Conservation (phyloP, 2,329 filamentous ascomycete species). For the Fusarium heterosporum region DNA sequence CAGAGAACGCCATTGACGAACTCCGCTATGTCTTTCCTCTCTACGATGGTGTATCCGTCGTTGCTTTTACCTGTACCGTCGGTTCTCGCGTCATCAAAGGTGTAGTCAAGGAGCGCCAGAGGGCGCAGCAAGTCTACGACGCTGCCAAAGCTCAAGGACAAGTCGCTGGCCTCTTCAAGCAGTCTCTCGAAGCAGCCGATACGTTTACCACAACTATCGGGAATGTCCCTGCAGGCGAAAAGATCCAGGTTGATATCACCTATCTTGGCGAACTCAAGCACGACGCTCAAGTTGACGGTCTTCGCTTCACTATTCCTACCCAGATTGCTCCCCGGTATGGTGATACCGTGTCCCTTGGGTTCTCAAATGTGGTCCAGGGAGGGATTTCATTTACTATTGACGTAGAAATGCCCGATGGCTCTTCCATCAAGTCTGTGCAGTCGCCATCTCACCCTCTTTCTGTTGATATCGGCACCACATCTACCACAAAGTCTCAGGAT, state of each 20-base stretch:
- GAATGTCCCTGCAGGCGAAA: constrained; percentile 70
- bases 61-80: constrained; percentile 73
- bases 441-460: constrained; percentile 77
- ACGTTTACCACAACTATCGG: constrained; percentile 76
- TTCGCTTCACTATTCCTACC: constrained; percentile 76
- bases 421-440: constrained; percentile 70
- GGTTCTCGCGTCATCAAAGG: constrained; percentile 70
- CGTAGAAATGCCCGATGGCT: constrained; percentile 62
- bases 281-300: constrained; percentile 74
- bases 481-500: constrained; percentile 54
- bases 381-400: constrained; percentile 52
- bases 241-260: constrained; percentile 69
- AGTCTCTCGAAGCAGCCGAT: constrained; percentile 69
- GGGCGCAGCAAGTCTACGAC: constrained; percentile 70
- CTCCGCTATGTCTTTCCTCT: constrained; percentile 77
- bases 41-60: constrained; percentile 77
- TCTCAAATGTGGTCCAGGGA: constrained; percentile 8
- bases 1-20: constrained; percentile 57
- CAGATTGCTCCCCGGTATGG: constrained; percentile 76
- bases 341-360: constrained; percentile 4
- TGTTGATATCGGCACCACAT: constrained; percentile 70
- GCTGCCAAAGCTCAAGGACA: constrained; percentile 68
- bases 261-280: constrained; percentile 80
- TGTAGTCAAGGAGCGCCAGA: constrained; percentile 73
- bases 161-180: constrained; percentile 74